Conservation (phyloP, 257 asterid species). For the Solanum rostratum region DNA sequence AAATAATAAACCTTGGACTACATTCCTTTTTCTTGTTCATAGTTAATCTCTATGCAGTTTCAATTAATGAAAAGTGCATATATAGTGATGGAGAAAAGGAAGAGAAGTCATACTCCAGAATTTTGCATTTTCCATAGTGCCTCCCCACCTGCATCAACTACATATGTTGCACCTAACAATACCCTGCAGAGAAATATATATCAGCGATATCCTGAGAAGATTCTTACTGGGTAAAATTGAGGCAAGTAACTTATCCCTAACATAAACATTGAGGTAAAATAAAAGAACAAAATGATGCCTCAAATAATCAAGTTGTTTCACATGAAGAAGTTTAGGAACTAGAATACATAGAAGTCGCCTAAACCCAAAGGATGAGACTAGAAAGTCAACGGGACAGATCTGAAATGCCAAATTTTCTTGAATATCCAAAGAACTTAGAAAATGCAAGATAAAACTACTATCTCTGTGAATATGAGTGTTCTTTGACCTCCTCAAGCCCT, state of each 20-base stretch:
- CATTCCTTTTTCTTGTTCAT: not conserved
- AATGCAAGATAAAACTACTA: not conserved
- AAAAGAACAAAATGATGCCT: not conserved
- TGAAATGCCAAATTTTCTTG: not conserved
- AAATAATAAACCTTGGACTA: not conserved
- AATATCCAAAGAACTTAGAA: not conserved
- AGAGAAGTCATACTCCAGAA: slow-evolving; percentile 49
- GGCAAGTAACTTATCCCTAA: not conserved
- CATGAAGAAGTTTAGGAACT: not conserved
- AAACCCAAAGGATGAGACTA: not conserved
- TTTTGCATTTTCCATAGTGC: slow-evolving; percentile 67
- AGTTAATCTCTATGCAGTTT: not conserved
- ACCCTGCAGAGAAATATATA: slow-evolving; percentile 26
- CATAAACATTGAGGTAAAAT: not conserved
- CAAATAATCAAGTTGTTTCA: not conserved
- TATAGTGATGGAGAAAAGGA: not conserved
- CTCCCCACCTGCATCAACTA: slow-evolving; percentile 46
- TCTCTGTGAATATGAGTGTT: not conserved
- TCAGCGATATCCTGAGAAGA: not conserved
- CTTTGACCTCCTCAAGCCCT: not conserved
- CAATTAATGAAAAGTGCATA: not conserved
- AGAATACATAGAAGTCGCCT: not conserved
- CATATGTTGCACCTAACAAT: slow-evolving; percentile 48
- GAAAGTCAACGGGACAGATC: not conserved
- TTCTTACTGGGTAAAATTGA: not conserved